Evolutionary conservation across 257 asterid species (phyloP).

Genomic region (Gentiana macrophylla): DNA sequence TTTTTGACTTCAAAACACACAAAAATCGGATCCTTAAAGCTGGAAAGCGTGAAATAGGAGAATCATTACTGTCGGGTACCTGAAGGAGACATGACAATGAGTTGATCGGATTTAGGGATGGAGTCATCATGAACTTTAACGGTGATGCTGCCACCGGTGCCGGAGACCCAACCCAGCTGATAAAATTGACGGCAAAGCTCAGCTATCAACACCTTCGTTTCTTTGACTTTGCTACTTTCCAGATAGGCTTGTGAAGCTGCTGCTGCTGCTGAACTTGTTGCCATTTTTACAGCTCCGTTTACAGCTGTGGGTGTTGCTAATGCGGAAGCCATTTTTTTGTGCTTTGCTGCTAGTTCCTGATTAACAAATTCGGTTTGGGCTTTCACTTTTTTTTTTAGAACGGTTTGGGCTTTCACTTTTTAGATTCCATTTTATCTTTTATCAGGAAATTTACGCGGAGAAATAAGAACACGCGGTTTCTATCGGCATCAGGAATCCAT

Average conservation of each 20-base stretch:
- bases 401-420: too few relatives aligned
- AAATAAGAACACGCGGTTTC: too few relatives aligned
- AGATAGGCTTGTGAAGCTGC: constrained; percentile 52
- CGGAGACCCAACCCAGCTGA: constrained; percentile 80
- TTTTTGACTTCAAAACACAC: too few relatives aligned
- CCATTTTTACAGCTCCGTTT: constrained; percentile 58
- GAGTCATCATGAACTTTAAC: constrained; percentile 72
- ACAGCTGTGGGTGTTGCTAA: constrained; percentile 35
- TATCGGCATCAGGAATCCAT: too few relatives aligned
- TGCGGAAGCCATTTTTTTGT: constrained; percentile 34
- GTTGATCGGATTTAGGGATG: constrained; percentile 57
- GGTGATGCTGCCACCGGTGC: constrained; percentile 91
- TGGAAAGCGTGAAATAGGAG: neutral
- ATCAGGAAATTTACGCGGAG: too few relatives aligned
- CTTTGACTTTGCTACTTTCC: constrained; percentile 49
- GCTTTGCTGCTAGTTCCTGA: too few relatives aligned
- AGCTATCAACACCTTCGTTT: constrained; percentile 51
- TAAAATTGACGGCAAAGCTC: constrained; percentile 88
- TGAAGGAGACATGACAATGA: constrained; percentile 80
- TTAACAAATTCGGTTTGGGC: too few relatives aligned
- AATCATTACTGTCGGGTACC: constrained; percentile 19
- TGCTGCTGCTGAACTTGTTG: neutral
- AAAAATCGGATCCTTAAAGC: too few relatives aligned
- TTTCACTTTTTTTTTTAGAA: too few relatives aligned
- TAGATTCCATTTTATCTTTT: too few relatives aligned